A percentile compares a stretch with the other conserved stretches of the same genome.
These are phyloP conservation scores for Hypoxylon cercidicola DNA, from an alignment of 495 filamentous ascomycete genomes.

Conservation along the genomic window DNA sequence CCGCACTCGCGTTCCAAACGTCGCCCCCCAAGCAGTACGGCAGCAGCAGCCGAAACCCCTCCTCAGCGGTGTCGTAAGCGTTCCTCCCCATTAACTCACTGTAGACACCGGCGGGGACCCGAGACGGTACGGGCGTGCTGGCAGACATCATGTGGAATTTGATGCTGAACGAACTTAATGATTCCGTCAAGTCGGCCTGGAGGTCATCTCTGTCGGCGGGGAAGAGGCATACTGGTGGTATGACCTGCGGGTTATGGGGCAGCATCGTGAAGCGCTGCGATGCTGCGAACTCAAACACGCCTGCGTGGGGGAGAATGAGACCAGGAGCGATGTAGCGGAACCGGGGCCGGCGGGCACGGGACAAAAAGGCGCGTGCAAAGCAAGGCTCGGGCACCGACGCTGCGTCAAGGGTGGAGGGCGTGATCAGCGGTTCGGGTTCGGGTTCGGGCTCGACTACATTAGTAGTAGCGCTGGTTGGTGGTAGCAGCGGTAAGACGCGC, in stretches of 20 bases:
- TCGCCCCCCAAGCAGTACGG: slow-evolving; percentile 33
- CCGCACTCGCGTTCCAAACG: slow-evolving; percentile 5
- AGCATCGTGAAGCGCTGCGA: slow-evolving; percentile 41
- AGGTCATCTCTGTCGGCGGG: slow-evolving; percentile 32
- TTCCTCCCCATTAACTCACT: slow-evolving; percentile 26
- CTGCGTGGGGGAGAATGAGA: slow-evolving; percentile 44
- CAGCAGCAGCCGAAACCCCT: slow-evolving; percentile 41
- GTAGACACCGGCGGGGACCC: slow-evolving; percentile 34
- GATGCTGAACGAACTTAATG: slow-evolving; percentile 28
- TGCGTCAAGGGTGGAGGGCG: slow-evolving; percentile 39
- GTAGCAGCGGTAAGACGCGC: slow-evolving; percentile 15
- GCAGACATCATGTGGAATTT: slow-evolving; percentile 29
- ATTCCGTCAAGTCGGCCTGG: slow-evolving; percentile 35
- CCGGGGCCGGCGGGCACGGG: slow-evolving; percentile 45
- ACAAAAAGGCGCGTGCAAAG: slow-evolving; percentile 49
- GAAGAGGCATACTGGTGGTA: slow-evolving; percentile 43
- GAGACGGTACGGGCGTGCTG: slow-evolving; percentile 21
- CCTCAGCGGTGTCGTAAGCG: slow-evolving; percentile 32
- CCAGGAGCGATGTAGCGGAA: slow-evolving; percentile 52
- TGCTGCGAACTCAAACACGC: slow-evolving; percentile 38
- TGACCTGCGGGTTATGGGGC: slow-evolving; percentile 21
- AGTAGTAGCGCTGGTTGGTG: not conserved
- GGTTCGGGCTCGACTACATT: too few species aligned
- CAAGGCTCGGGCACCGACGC: slow-evolving; percentile 45
- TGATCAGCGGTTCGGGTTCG: slow-evolving; percentile 35